A percentile compares a stretch with the other conserved stretches of the same genome.
These are phyloP conservation scores for Phytophthora pinifolia DNA, from an alignment of 352 stramenopile genomes.

Conservation along the genomic window DNA sequence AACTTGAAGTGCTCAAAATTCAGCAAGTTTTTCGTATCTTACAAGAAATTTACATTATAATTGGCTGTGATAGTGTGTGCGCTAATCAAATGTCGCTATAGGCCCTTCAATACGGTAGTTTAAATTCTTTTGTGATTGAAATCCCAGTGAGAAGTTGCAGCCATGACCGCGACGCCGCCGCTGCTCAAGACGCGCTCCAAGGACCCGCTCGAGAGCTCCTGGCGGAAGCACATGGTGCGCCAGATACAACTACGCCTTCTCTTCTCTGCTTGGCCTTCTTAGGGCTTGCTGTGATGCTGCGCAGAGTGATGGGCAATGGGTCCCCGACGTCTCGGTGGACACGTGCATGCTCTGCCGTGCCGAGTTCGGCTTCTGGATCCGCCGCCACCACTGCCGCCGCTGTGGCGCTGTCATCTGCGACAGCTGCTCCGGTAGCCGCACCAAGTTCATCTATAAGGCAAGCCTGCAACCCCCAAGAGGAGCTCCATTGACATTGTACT, in stretches of 20 bases:
- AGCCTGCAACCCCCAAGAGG: not conserved
- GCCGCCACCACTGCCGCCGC: conserved; percentile 88
- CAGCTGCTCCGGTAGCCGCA: conserved; percentile 72
- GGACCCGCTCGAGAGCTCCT: conserved; percentile 86
- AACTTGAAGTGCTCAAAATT: conserved; percentile 11
- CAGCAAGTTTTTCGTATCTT: too few species aligned
- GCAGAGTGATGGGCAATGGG: conserved; percentile 84
- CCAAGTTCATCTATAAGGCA: conserved; percentile 87
- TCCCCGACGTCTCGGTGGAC: conserved; percentile 74
- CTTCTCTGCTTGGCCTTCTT: not conserved
- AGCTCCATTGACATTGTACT: too few species aligned
- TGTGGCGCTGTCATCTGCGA: conserved; percentile 85
- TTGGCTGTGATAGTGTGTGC: too few species aligned
- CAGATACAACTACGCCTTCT: not conserved
- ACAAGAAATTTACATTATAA: too few species aligned
- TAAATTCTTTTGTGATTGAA: not conserved
- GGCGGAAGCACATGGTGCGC: conserved; percentile 81
- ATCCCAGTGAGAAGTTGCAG: conserved; percentile 22
- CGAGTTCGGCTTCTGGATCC: conserved; percentile 87
- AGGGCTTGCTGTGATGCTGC: not conserved
- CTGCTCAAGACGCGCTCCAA: conserved; percentile 75
- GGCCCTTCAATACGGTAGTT: too few species aligned
- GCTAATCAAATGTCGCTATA: too few species aligned
- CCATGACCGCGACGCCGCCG: conserved; percentile 38
- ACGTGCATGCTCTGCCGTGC: conserved; percentile 83